These are phyloP conservation scores for Iberis pinnata DNA, from an alignment of 345 rosid species.

Conservation along the genomic window DNA sequence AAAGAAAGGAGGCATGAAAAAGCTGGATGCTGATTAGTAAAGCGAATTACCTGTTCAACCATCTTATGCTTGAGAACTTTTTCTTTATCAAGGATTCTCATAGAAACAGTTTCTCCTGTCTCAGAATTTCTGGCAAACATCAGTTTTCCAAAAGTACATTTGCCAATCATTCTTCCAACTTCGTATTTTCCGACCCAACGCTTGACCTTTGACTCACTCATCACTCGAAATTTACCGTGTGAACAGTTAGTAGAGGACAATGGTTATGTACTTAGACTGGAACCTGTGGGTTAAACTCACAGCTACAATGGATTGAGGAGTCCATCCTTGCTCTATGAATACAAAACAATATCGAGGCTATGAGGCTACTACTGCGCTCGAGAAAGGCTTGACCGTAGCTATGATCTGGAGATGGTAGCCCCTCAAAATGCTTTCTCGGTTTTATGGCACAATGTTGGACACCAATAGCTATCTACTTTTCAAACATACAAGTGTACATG, in stretches of 20 bases:
- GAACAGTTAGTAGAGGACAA: slow-evolving; percentile 78
- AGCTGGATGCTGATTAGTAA: background rate
- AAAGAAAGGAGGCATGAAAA: too few relatives aligned
- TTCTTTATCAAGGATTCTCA: slow-evolving; percentile 87
- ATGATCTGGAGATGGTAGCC: slow-evolving; percentile 71
- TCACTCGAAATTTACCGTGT: slow-evolving; percentile 38
- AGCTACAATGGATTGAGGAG: slow-evolving; percentile 71
- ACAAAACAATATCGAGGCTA: slow-evolving; percentile 75
- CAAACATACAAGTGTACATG: too few relatives aligned
- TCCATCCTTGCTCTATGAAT: slow-evolving; percentile 72
- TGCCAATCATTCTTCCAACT: slow-evolving; percentile 71
- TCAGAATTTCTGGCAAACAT: slow-evolving; percentile 61
- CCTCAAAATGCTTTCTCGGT: slow-evolving; percentile 74
- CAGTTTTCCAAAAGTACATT: slow-evolving; percentile 78
- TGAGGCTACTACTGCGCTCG: slow-evolving; percentile 45
- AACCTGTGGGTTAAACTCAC: slow-evolving; percentile 84
- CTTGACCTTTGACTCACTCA: slow-evolving; percentile 41
- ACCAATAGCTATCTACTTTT: too few relatives aligned
- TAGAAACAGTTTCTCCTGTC: slow-evolving; percentile 68
- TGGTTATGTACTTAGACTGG: slow-evolving; percentile 82
- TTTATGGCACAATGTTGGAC: slow-evolving; percentile 69
- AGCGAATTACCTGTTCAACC: slow-evolving; percentile 60
- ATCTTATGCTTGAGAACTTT: slow-evolving; percentile 75
- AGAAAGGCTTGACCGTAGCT: slow-evolving; percentile 59
- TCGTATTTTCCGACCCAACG: slow-evolving; percentile 92